A percentile compares a stretch with the other conserved stretches of the same genome.
Evolutionary conservation across 2,329 filamentous ascomycete genomes (phyloP).

Genomic region (Aspergillus arachidicola): DNA sequence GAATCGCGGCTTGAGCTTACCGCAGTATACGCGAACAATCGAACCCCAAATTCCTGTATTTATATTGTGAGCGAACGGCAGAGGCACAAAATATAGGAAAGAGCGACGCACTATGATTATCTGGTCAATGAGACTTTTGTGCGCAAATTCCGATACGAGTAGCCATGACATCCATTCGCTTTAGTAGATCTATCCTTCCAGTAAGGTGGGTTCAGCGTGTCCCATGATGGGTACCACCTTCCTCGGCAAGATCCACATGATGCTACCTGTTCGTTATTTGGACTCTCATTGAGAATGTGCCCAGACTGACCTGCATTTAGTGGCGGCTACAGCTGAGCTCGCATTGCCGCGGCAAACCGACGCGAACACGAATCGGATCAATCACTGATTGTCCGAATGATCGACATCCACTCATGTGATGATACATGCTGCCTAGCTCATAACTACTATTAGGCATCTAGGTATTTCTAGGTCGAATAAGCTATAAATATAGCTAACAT

Average conservation of each 20-base stretch:
- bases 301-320: too few species aligned
- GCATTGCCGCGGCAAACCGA: too few species aligned
- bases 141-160: too few species aligned
- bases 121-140: too few species aligned
- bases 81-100: not conserved
- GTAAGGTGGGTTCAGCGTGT: not conserved
- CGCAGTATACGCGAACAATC: not conserved
- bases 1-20: not conserved
- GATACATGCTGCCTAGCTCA: not conserved
- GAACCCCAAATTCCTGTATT: not conserved
- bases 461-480: not conserved
- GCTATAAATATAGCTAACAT: not conserved
- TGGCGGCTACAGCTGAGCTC: too few species aligned
- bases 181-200: not conserved
- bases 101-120: not conserved
- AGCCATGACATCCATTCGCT: not conserved
- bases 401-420: not conserved
- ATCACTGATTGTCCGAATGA: too few species aligned
- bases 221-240: not conserved
- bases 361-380: too few species aligned
- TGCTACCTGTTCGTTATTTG: not conserved
- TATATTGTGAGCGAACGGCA: not conserved
- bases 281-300: too few species aligned
- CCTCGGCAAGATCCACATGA: not conserved
- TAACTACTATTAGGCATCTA: not conserved